Percentiles rank a stretch among this genome's conserved stretches.
Conservation (phyloP, 495 filamentous ascomycete species). For the Margaritispora aquatica region DNA sequence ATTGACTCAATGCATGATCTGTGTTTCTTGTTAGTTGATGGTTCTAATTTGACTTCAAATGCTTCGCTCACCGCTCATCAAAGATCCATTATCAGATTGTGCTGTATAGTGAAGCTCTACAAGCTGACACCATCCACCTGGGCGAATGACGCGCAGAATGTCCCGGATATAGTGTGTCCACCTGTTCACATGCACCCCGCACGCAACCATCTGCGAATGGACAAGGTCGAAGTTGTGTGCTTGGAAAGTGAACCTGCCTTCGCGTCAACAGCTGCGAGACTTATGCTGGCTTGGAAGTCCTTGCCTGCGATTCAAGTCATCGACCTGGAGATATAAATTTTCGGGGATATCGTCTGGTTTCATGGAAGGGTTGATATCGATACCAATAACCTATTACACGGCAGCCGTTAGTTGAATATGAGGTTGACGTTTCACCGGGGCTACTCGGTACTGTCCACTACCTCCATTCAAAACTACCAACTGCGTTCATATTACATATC, state of each 20-base stretch:
- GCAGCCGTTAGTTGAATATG: neutral
- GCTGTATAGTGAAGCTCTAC: constrained; percentile 82
- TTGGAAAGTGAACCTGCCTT: constrained; percentile 59
- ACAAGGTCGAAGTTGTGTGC: constrained; percentile 82
- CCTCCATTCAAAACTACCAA: no score
- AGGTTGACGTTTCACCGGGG: neutral
- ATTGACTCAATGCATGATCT: constrained; percentile 65
- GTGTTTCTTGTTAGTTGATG: neutral
- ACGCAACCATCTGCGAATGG: constrained; percentile 73
- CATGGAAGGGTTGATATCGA: constrained; percentile 75
- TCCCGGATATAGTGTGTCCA: constrained; percentile 80
- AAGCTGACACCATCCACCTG: constrained; percentile 85
- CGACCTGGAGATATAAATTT: constrained; percentile 69
- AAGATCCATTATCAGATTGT: constrained; percentile 83
- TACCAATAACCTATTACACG: constrained; percentile 60
- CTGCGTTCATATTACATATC: no score
- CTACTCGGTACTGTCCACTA: no score
- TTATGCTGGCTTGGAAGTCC: constrained; percentile 5
- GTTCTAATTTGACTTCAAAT: no score
- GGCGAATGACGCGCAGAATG: constrained; percentile 49
- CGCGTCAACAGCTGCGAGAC: constrained; percentile 19
- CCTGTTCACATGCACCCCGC: constrained; percentile 67
- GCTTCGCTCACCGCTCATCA: constrained; percentile 46
- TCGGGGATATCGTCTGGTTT: constrained; percentile 59
- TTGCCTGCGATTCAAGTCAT: constrained; percentile 69